Base-by-base conservation (phyloP, 805 yeast genomes). In the Saturnispora diversa region DNA sequence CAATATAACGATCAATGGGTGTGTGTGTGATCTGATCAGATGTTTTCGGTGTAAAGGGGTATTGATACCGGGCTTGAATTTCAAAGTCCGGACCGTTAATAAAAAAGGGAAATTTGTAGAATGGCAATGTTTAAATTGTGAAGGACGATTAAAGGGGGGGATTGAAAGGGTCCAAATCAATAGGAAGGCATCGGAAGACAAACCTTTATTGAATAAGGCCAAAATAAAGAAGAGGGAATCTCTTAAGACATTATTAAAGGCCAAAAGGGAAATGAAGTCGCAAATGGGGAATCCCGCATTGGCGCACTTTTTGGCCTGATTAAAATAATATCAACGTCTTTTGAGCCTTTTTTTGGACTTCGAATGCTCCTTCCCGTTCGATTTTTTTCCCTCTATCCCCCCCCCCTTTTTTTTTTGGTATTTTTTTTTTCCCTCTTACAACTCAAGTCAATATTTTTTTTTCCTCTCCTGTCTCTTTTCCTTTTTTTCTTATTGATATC, bases 51-150 rank as follows among this genome's bases (percentile, higher is more conserved):
- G 47, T 23, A 28, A 37, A 27, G 34, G 35, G 25, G 31, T 46
- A 13, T 34, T 44, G 13, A 29, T 50, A 9, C 43, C 50, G 12
- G 52, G 51, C 1, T 12, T 47, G 3, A 49, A 39, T 13, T 12
- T 47, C 13, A 17, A 29, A 17, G 43, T 49, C 11, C 26, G 52
- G n/a, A 55, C 50, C 7, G 7, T 16, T 7, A 31, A 27, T 23
- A 44, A 37, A 20, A 22, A 39, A 13, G 20, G 12, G 25, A 20
- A n/a, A 36, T 43, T 29, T 29, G 25, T 30, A 28, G 28, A 24
- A 12, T 39, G 42, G 42, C 31, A 12, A 22, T 39, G 42, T 27
- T 16, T 25, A 13, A 27, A 15, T 19, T 39, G 42, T 23, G 29
- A 28, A 23, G 37, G 29, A 19, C 28, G 12, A 20, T 37, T 31